Percentiles rank a stretch among this genome's conserved stretches.
Evolutionary conservation across 2,329 filamentous ascomycete genomes (phyloP).

Genomic region (Aspergillus tanneri): DNA sequence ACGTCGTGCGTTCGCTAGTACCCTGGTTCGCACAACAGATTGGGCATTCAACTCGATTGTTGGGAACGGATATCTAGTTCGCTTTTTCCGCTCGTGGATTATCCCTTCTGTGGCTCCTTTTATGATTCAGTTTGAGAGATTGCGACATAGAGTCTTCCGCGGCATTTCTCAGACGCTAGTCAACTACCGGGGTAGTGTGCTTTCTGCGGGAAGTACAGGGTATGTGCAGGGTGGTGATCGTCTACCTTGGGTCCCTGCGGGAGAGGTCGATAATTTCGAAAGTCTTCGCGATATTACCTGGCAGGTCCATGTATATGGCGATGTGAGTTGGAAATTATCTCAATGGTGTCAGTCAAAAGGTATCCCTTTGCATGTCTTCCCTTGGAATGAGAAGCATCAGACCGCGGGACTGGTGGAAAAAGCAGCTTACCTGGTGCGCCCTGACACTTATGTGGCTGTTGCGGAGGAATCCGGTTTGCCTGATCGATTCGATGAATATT

Average conservation of each 20-base stretch:
- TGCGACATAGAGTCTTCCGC: conserved; percentile 28
- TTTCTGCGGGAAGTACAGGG: conserved; percentile 38
- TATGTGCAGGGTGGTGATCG: conserved; percentile 50
- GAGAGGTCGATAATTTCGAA: conserved; percentile 28
- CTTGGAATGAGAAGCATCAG: conserved; percentile 26
- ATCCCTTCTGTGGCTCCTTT: conserved; percentile 38
- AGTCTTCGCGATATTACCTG: conserved; percentile 26
- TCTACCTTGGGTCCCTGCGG: conserved; percentile 35
- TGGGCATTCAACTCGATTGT: conserved; percentile 41
- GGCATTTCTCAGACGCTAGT: conserved; percentile 47
- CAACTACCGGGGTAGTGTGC: conserved; percentile 42
- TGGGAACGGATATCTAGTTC: conserved; percentile 43
- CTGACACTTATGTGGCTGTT: conserved; percentile 33
- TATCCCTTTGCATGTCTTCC: conserved; percentile 22
- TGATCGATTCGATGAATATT: conserved; percentile 25
- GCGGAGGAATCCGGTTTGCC: conserved; percentile 18
- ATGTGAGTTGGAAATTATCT: conserved; percentile 11
- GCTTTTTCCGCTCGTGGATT: conserved; percentile 40
- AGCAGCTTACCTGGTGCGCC: conserved; percentile 31
- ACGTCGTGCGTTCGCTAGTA: conserved; percentile 48
- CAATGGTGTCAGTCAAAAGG: conserved; percentile 27
- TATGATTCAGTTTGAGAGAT: conserved; percentile 20
- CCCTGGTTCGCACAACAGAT: conserved; percentile 47
- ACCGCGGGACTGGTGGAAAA: conserved; percentile 23
- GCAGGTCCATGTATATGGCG: conserved; percentile 36